Evolutionary conservation across 148 eudicot species (phyloP), one percentile per base, ranked within the genome.

Genomic region (Fagopyrum tataricum): DNA sequence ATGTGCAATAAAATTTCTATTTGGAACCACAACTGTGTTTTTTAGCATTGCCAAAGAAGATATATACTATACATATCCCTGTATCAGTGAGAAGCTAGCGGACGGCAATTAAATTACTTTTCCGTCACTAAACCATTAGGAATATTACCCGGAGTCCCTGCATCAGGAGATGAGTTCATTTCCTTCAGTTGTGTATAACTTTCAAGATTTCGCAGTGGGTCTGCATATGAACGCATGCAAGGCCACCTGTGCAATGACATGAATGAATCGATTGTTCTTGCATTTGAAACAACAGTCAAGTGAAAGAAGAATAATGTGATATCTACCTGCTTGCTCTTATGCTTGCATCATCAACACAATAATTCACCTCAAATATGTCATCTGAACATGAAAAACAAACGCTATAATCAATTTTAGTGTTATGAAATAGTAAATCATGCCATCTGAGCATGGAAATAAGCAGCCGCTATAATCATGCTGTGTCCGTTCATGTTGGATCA

Each of bases 311-410:
- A 14, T 37, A 64, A 39, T 15, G 7, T 64, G 15, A 31, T 18
- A 14, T 37, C 43, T 70, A 46, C 72, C 72, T 70, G 72, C 72
- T 70, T 43, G 72, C 72, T 46, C 72, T 70, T 70, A 70, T 46
- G 39, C 51, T 70, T 70, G 48, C 24, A 46, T 70, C 72, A 43
- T 70, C 72, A 43, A 70, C 24, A 43, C 51, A 9, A 43, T 21
- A 20, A 18, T 70, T 46, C 48, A 70, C 51, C 39, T 70, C 72
- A 43, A 43, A 70, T 42, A 70, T 70, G 26, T 70, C 52, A 44
- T 46, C 72, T 70, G 37, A 43, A 70, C 72, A 70, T 44, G 52
- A 20, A 70, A 37, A 70, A 44, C 11, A 46, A 70, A 42, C 72
- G 44, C 44, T 31, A 5, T 67, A 26, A 43, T 17, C 51, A 18